These are phyloP conservation scores for Knufia fluminis DNA, from an alignment of 2,329 filamentous ascomycete genomes.

Conservation along the genomic window DNA sequence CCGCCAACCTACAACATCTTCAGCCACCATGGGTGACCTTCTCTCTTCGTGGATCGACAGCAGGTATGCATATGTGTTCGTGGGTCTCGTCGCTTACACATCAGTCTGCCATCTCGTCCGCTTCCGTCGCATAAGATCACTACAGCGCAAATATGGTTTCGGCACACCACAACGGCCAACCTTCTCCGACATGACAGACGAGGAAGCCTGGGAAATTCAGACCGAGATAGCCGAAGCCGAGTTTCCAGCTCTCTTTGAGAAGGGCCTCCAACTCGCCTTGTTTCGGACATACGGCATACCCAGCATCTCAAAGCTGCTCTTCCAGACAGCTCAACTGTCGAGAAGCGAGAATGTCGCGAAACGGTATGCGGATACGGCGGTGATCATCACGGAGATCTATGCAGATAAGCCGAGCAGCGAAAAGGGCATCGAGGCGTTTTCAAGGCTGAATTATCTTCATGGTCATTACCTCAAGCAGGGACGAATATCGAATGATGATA, in stretches of 20 bases:
- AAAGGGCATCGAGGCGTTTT: constrained; percentile 44
- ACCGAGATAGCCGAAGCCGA: constrained; percentile 15
- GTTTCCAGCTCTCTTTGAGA: constrained; percentile 20
- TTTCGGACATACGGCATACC: constrained; percentile 49
- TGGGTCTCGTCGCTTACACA: constrained; percentile 16
- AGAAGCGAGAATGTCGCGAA: constrained; percentile 41
- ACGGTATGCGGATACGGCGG: constrained; percentile 44
- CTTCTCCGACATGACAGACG: constrained; percentile 4
- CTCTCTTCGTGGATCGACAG: background rate
- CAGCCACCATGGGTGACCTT: background rate
- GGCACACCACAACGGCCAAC: constrained; percentile 14
- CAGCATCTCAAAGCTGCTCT: constrained; percentile 42
- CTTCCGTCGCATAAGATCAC: constrained; percentile 15
- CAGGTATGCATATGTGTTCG: constrained; percentile 11
- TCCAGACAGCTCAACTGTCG: constrained; percentile 42
- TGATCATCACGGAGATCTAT: constrained; percentile 42
- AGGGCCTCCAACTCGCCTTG: constrained; percentile 22
- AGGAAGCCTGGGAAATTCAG: constrained; percentile 20
- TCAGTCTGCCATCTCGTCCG: constrained; percentile 18
- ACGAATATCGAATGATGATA: constrained; percentile 53
- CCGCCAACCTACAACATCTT: no score
- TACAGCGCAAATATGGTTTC: constrained; percentile 19
- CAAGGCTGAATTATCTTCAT: constrained; percentile 58
- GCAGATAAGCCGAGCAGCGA: constrained; percentile 30
- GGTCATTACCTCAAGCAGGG: constrained; percentile 46